phyloP scores from a whole-genome alignment of 1,284 basidiomycete species.

The Puccinia hordei region DNA sequence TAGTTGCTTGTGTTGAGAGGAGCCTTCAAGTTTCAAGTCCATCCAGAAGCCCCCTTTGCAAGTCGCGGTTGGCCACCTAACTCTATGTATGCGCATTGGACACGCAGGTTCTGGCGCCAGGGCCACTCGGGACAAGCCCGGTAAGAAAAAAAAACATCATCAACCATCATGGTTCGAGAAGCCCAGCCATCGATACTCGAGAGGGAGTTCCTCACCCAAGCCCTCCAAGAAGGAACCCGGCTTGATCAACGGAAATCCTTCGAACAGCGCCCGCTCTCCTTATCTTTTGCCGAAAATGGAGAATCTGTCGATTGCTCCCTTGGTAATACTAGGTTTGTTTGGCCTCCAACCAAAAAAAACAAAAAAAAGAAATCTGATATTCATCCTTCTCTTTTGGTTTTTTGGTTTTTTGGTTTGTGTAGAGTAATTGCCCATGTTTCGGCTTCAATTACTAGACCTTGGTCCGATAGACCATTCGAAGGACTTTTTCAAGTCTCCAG shows the following conservation, averaged over 20 bases:
- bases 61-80: too few relatives aligned
- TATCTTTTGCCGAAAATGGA: slow-evolving; percentile 79
- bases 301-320: slow-evolving; percentile 85
- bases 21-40: too few relatives aligned
- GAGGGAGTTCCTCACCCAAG: slow-evolving; percentile 76
- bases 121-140: too few relatives aligned
- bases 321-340: slow-evolving; percentile 78
- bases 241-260: slow-evolving; percentile 77
- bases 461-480: slow-evolving; percentile 85
- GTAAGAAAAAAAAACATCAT: too few relatives aligned
- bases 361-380: slow-evolving; percentile 1
- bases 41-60: too few relatives aligned
- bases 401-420: too few relatives aligned
- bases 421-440: slow-evolving; percentile 86
- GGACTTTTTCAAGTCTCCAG: slow-evolving; percentile 84
- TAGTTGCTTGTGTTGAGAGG: too few relatives aligned
- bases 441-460: slow-evolving; percentile 84
- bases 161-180: slow-evolving; percentile 61
- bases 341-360: slow-evolving; percentile 5
- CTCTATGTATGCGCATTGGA: too few relatives aligned
- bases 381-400: slow-evolving; percentile 33
- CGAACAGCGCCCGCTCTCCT: slow-evolving; percentile 69
- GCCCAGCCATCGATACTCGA: slow-evolving; percentile 81
- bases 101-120: too few relatives aligned
- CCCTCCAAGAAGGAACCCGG: slow-evolving; percentile 76